Percentiles rank a stretch among this genome's conserved stretches.
Evolutionary conservation across 768 basidiomycete species (phyloP).

Genomic region (Gyrodon lividus): DNA sequence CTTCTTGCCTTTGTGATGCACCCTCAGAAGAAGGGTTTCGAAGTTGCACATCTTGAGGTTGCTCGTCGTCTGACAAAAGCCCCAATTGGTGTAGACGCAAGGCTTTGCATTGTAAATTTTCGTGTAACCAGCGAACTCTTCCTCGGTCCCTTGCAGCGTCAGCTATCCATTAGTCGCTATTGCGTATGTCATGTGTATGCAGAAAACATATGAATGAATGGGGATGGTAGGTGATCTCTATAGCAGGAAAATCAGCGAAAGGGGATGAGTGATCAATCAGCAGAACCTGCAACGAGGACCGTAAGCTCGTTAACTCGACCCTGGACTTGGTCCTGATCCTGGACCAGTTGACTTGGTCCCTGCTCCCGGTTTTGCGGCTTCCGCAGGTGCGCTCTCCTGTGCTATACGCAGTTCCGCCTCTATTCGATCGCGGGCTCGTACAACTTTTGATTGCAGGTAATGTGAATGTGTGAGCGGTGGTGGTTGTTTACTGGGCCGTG

Average conservation of each 20-base stretch:
- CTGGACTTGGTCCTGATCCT: slow-evolving; percentile 14
- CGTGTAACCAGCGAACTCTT: slow-evolving; percentile 5
- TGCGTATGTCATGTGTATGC: slow-evolving; percentile 13
- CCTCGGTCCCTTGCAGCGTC: neutral
- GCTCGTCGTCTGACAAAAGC: too few species aligned
- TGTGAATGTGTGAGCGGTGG: slow-evolving; percentile 64
- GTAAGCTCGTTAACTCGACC: slow-evolving; percentile 18
- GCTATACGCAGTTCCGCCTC: slow-evolving; percentile 69
- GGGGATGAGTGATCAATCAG: slow-evolving; percentile 17
- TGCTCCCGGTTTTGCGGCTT: slow-evolving; percentile 16
- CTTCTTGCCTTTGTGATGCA: too few species aligned
- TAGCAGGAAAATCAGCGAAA: slow-evolving; percentile 8
- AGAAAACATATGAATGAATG: slow-evolving; percentile 24
- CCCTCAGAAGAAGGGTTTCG: too few species aligned
- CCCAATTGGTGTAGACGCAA: too few species aligned
- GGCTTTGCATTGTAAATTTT: too few species aligned
- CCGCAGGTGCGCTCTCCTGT: slow-evolving; percentile 20
- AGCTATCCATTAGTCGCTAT: slow-evolving; percentile 14
- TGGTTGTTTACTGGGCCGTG: slow-evolving; percentile 41
- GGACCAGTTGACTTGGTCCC: slow-evolving; percentile 15
- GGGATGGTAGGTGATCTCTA: slow-evolving; percentile 23
- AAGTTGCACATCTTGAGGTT: too few species aligned
- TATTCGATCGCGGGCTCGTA: slow-evolving; percentile 90
- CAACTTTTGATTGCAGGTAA: slow-evolving; percentile 97
- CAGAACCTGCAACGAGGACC: neutral